Base-by-base conservation (phyloP, 495 filamentous ascomycete species). In the Physcia stellaris region DNA sequence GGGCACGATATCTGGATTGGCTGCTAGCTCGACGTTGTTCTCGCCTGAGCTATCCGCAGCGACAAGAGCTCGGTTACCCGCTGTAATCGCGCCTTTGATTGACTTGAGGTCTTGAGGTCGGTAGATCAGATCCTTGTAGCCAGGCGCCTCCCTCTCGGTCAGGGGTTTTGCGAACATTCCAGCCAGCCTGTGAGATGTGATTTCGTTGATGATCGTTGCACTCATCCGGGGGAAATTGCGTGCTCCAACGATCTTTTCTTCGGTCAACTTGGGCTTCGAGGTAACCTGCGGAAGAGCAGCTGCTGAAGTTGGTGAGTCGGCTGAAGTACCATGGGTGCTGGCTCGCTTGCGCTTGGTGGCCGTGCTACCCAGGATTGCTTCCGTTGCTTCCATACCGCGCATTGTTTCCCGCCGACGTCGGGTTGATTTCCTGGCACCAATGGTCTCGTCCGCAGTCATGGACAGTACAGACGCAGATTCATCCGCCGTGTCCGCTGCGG, bases 81-180 rank as follows among this genome's bases (percentile, higher is more conserved):
- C 75, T 9, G 66, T 69, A 44, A 94, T 80, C 30, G 82, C 81
- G 15, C 76, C 71, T 32, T 79, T 77, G 52, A 94, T 90, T 6
- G 73, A 73, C 53, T 94, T 94, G 15, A 98, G 67, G 54, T 94
- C 85, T 48, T 94, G 86, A 4, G 88, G 83, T 18, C 78, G 77
- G 41, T 81, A 75, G 40, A 98, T 82, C 32, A 94, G 73, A 45
- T 83, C 80, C 41, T 74, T 77, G 55, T 98, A 98, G 3, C 86
- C 86, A 1, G 84, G 83, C 0, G 87, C 90, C 47, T 87, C 77
- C 26, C 73, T 75, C 35, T 92, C 85, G 22, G 80, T 81, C 23
- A 98, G 71, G 2, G 87, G 83, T 36, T 75, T 74, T 16, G 76
- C 75, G 53, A 98, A 98, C 46, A 86, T 80, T 22, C 83, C 87